phyloP scores from a whole-genome alignment of 2,329 filamentous ascomycete species.

The Diaporthe velutina region DNA sequence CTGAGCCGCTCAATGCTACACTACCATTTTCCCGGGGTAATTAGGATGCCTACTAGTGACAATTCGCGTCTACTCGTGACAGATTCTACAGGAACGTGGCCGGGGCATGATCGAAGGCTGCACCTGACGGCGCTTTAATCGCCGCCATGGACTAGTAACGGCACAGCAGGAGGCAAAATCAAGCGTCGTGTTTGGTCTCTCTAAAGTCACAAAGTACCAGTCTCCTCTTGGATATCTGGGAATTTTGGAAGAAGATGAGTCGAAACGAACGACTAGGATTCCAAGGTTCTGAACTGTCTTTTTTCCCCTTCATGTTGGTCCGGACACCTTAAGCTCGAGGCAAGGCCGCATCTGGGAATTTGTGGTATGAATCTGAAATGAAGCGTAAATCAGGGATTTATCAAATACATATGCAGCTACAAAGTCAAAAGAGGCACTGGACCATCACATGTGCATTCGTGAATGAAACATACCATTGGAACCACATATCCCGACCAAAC shows the following conservation, averaged over 20 bases:
- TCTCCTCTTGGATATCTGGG: neutral
- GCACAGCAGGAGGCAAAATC: too few relatives aligned
- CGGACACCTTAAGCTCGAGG: neutral
- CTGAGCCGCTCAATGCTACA: neutral
- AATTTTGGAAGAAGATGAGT: neutral
- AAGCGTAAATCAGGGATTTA: neutral
- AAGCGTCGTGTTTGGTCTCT: too few relatives aligned
- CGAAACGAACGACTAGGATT: neutral
- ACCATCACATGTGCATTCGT: too few relatives aligned
- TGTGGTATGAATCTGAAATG: neutral
- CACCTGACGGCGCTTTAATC: too few relatives aligned
- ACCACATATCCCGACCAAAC: too few relatives aligned
- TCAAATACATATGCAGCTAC: neutral
- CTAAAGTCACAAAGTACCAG: neutral
- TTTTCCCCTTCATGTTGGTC: neutral
- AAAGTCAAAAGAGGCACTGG: neutral
- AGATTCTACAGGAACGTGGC: too few relatives aligned
- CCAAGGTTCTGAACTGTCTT: too few relatives aligned
- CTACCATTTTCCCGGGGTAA: neutral
- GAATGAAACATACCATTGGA: too few relatives aligned
- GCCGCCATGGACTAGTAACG: too few relatives aligned
- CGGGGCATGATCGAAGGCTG: too few relatives aligned
- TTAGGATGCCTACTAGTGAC: neutral
- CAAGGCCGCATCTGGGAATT: neutral
- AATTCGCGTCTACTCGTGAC: neutral